Evolutionary conservation across 2,329 filamentous ascomycete species (phyloP).

Genomic region (Cladosporium sp.): DNA sequence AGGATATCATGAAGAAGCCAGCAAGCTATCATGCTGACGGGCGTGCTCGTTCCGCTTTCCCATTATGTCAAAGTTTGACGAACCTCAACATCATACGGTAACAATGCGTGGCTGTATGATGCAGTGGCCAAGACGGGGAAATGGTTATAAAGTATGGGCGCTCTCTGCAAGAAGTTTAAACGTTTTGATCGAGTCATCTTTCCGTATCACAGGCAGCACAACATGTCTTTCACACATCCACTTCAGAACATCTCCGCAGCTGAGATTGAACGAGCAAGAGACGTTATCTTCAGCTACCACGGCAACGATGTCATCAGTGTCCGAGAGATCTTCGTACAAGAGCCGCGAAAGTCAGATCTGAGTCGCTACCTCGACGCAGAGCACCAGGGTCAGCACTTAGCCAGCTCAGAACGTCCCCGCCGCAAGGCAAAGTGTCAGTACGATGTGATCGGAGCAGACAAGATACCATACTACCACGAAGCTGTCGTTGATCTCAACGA

Average conservation of each 20-base stretch:
- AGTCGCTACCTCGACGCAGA: slow-evolving; percentile 30
- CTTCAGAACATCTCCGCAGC: neutral
- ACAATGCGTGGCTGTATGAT: neutral
- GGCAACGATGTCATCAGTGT: slow-evolving; percentile 16
- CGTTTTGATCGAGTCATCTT: no score
- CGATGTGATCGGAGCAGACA: slow-evolving; percentile 51
- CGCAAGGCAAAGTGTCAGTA: slow-evolving; percentile 53
- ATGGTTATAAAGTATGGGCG: neutral
- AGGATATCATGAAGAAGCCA: no score
- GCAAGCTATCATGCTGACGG: no score
- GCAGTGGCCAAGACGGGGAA: neutral
- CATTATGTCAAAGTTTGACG: neutral
- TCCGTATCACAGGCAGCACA: neutral
- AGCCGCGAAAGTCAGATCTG: slow-evolving; percentile 27
- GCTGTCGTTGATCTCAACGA: slow-evolving; percentile 37
- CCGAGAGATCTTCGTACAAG: slow-evolving; percentile 28
- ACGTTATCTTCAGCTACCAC: neutral
- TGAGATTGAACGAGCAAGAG: neutral
- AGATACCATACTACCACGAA: slow-evolving; percentile 51
- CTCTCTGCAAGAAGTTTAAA: no score
- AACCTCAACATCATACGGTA: neutral
- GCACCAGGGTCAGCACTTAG: slow-evolving; percentile 20
- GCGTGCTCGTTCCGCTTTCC: neutral
- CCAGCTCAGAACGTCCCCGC: slow-evolving; percentile 25
- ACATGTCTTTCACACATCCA: neutral